Conservation (phyloP, 768 basidiomycete species). For the Pisolithus marmoratus region DNA sequence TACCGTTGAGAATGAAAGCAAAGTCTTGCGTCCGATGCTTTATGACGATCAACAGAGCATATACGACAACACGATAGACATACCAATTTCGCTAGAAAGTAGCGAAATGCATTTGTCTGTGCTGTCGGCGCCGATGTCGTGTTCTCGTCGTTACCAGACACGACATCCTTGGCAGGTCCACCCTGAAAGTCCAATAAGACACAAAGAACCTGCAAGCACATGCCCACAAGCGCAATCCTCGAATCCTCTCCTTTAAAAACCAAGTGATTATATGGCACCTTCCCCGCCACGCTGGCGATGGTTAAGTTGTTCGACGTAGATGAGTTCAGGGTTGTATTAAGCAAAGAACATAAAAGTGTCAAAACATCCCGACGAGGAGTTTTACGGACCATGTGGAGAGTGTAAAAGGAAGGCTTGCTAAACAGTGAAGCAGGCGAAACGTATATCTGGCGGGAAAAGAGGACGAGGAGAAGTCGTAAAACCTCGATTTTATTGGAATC, state of each 20-base stretch:
- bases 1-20: slow-evolving; percentile 72
- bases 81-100: slow-evolving; percentile 87
- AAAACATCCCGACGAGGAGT: slow-evolving; percentile 78
- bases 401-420: slow-evolving; percentile 69
- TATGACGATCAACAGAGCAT: slow-evolving; percentile 7
- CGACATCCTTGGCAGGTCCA: slow-evolving; percentile 57
- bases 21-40: slow-evolving; percentile 92
- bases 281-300: slow-evolving; percentile 68
- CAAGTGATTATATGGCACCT: slow-evolving; percentile 84
- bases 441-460: slow-evolving; percentile 91
- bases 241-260: slow-evolving; percentile 88
- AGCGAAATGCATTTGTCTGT: slow-evolving; percentile 83
- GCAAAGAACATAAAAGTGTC: slow-evolving; percentile 84
- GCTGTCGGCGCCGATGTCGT: slow-evolving; percentile 46
- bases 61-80: slow-evolving; percentile 1
- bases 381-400: slow-evolving; percentile 72
- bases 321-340: slow-evolving; percentile 86
- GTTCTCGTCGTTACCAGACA: slow-evolving; percentile 37
- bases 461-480: slow-evolving; percentile 78
- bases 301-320: slow-evolving; percentile 43
- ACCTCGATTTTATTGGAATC: slow-evolving; percentile 87
- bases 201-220: slow-evolving; percentile 73
- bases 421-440: slow-evolving; percentile 63
- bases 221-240: slow-evolving; percentile 62
- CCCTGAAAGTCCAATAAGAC: slow-evolving; percentile 78